These are phyloP conservation scores for Kandelia obovata DNA, from an alignment of 345 rosid genomes.

Conservation along the genomic window DNA sequence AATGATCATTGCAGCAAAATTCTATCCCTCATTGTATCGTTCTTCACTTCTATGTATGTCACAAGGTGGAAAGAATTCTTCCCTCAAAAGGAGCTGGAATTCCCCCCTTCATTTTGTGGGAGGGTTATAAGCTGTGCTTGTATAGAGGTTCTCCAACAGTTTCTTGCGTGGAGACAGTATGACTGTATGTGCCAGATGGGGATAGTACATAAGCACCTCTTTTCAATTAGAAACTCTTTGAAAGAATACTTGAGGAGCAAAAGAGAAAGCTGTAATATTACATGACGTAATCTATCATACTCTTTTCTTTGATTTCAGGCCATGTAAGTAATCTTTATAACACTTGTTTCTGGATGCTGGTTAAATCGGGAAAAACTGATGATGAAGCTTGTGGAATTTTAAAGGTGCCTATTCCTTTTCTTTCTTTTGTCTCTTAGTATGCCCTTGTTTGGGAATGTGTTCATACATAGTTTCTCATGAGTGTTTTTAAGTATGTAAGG, in stretches of 20 bases:
- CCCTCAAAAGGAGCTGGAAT: constrained; percentile 48
- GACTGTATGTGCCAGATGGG: constrained; percentile 53
- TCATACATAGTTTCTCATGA: not conserved
- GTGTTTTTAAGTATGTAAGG: not conserved
- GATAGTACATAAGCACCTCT: not conserved
- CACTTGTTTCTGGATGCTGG: constrained; percentile 77
- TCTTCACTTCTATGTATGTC: constrained; percentile 61
- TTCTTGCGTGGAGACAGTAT: constrained; percentile 85
- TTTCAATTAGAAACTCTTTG: not conserved
- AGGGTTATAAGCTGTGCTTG: constrained; percentile 61
- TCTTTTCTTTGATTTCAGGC: constrained; percentile 41
- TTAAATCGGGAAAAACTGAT: constrained; percentile 58
- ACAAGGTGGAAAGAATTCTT: constrained; percentile 74
- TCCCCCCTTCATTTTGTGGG: constrained; percentile 64
- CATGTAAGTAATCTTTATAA: constrained; percentile 57
- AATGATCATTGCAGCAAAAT: constrained; percentile 60
- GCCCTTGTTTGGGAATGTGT: not conserved
- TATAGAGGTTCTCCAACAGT: constrained; percentile 70
- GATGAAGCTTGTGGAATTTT: constrained; percentile 57
- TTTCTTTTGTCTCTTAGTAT: not conserved
- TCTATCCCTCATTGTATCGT: constrained; percentile 60
- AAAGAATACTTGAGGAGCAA: not conserved
- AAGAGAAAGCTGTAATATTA: not conserved
- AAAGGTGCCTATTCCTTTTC: constrained; percentile 38
- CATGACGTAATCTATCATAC: not conserved